Base-by-base conservation (phyloP, 1,139 yeast species). In the Geotrichum reessii region DNA sequence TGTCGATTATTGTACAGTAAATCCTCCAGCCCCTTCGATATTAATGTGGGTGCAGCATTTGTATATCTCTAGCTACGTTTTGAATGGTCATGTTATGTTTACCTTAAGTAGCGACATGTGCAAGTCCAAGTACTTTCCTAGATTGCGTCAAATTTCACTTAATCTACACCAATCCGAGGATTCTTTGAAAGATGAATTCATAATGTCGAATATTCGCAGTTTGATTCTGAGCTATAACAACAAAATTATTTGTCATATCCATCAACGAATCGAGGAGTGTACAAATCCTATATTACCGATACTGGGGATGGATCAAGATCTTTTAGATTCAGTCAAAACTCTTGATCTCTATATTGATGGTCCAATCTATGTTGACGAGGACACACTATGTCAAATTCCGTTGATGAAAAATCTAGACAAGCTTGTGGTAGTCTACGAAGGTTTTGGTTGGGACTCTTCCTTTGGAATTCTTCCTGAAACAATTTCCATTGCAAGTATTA, bases 371-470 rank as follows among this genome's bases (percentile, higher is more conserved):
- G 54, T 42, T 17, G 49, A 31, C 14, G 31, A 42, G 4, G 8
- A n/a, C 12, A 24, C 14, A 17, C 25, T 52, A 1, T 14, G 17
- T 6, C 24, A 14, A n/a, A 12, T 52, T 8, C 17, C 21, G 40
- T 24, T 40, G 5, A n/a, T 52, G 19, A 24, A 14, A 47, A 11
- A 40, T 4, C 21, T 52, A 17, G 27, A 52, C 3, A 40, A 33
- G 27, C 6, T 52, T 11, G 49, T 42, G 8, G 33, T 52, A 11
- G 17, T 52, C 17, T 52, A 52, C 25, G 24, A 42, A 42, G 54
- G 54, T 22, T 40, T 42, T 42, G 54, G 54, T n/a, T 52, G 54
- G 54, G 48, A 40, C 12, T 42, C 54, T 12, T 47, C 17, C 7
- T 52, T 52, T 52, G 33, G 14, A 40, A 22, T 42, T 22, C 54